These are phyloP conservation scores for Metarhizium guizhouense DNA, from an alignment of 2,329 filamentous ascomycete genomes.

Conservation along the genomic window DNA sequence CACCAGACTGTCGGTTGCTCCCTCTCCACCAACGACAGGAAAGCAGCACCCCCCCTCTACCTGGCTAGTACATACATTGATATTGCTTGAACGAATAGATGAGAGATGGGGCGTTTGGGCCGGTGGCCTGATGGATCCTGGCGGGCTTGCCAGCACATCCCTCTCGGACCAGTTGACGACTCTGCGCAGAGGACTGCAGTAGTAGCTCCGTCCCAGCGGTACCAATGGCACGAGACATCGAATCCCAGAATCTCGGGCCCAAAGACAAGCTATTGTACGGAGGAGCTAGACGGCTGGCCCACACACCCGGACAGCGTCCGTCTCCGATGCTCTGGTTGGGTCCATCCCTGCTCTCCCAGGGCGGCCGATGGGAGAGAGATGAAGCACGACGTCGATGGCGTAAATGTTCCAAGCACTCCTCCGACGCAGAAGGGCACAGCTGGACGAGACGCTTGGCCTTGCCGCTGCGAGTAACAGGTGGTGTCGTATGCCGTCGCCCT, in stretches of 20 bases:
- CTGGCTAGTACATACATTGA: neutral
- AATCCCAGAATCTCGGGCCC: conserved; percentile 6
- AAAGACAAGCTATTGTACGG: neutral
- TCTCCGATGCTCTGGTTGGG: conserved; percentile 10
- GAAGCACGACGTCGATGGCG: neutral
- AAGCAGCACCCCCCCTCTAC: neutral
- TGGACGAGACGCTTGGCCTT: neutral
- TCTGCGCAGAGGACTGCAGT: no score
- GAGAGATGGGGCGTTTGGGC: neutral
- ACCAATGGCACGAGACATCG: neutral
- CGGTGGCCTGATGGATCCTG: conserved; percentile 1
- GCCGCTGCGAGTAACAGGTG: neutral
- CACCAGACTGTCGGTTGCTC: conserved; percentile 13
- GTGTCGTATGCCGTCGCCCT: no score
- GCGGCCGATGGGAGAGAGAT: neutral
- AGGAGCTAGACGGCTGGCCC: neutral
- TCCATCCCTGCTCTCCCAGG: conserved; percentile 3
- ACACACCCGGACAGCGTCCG: conserved; percentile 15
- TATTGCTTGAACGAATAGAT: no score
- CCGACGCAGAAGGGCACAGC: neutral
- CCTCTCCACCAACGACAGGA: neutral
- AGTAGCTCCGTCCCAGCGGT: neutral
- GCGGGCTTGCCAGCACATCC: neutral
- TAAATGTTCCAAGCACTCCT: neutral
- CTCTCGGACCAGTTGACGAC: neutral